Base-by-base conservation (phyloP, 2,329 filamentous ascomycete genomes). In the Fusarium udum region DNA sequence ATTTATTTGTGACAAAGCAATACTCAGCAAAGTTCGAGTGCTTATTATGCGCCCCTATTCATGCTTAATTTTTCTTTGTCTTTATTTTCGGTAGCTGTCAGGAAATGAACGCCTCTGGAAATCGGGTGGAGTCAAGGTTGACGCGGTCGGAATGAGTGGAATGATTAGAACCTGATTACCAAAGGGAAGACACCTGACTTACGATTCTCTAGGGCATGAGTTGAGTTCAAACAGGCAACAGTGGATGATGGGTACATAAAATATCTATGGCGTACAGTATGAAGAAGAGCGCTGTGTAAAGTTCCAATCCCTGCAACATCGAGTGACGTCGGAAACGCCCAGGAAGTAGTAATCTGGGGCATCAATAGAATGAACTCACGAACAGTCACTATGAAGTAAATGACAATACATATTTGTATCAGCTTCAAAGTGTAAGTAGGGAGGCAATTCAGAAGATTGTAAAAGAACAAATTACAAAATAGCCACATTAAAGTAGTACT, bases 401-500 rank as follows among this genome's bases (percentile, higher is more conserved):
- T 13, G 14, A 4, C 11, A 34, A 37, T 37, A 26, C 14, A 22
- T 37, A 37, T 22, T 26, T 37, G 11, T 28, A 37, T 28, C 32
- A 53, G 24, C 24, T 40, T 28, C 20, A n/a, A 28, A n/a, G 11
- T 39, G 51, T 15, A 15, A 26, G 18, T 15, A 26, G 14, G 24
- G 20, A 28, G 11, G 20, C 24, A n/a, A 14, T 28, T 39, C 34
- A 39, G 34, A 55, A 40, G 6, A 55, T 28, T 28, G 11, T 34
- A 39, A 36, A 51, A 5, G 52, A 22, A 26, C 20, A 36, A 36
- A 45, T 34, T 31, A 39, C 28, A 28, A 37, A 22, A 20, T n/a
- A 57, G 71, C 61, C 69, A 76, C 69, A 69, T 18, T 51, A 58
- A 24, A 52, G 18, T 24, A 20, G n/a, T 57, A 61, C n/a, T n/a